Evolutionary conservation across 2,329 filamentous ascomycete genomes (phyloP), one percentile per base, ranked within the genome.

Genomic region (Talaromyces sp.): DNA sequence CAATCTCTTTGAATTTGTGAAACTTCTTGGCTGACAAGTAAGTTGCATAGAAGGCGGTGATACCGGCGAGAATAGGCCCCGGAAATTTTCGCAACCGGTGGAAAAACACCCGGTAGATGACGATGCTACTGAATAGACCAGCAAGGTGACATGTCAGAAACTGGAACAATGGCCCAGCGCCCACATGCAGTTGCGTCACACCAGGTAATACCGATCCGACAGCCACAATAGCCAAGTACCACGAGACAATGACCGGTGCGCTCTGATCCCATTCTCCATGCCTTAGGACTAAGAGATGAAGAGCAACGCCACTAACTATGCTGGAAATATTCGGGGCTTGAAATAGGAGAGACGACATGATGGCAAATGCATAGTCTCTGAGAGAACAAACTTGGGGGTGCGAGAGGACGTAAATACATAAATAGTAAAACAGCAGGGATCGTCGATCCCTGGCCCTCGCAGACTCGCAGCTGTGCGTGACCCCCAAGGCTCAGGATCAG

Each of bases 1-100:
- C 56, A 22, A 62, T 22, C 32, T 56, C 42, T 55, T 72, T 73
- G 73, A 27, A 69, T 62, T 51, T 73, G 36, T 67, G 65, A n/a
- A 69, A 33, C 1, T 64, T 65, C 11, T 59, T 64, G 3, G 62
- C 61, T 0, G 64, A 62, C n/a, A 66, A 27, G 28, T 42, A 62
- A 11, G 61, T 62, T 4, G 62, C 58, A 19, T 67, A 69, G 39
- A 71, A 66, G 6, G 65, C 64, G 1, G 69, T 66, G 4, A 70
- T 22, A 19, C 63, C 61, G 9, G 70, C 69, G 1, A 62, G 27
- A 7, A 66, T 28, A 1, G 70, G 71, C 0, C 71, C 71, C 1
- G 70, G 70, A 30, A 71, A 72, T 2, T 57, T 55, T 13, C 44
- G 60, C 1, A 72, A 64, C 4, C 67, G 64, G 49, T 73, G 71